These are phyloP conservation scores for Saccharomycopsis fibuligera DNA, from an alignment of 805 yeast genomes.

Conservation along the genomic window DNA sequence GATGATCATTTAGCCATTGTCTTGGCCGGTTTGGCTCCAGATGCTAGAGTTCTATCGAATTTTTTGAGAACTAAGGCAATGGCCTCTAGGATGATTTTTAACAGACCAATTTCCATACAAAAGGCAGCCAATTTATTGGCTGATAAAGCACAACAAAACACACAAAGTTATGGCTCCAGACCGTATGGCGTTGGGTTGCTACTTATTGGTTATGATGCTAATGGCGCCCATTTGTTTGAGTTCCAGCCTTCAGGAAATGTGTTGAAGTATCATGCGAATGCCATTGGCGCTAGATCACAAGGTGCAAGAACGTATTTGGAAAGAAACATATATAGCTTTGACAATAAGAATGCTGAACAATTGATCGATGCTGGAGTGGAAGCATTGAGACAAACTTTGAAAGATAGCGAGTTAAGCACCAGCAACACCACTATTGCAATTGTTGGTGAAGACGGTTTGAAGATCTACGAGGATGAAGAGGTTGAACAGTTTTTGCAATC, in stretches of 20 bases:
- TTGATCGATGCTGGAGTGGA: slow-evolving; percentile 80
- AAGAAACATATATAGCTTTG: slow-evolving; percentile 67
- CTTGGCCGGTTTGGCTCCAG: slow-evolving; percentile 96
- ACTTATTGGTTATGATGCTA: slow-evolving; percentile 84
- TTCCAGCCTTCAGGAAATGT: slow-evolving; percentile 95
- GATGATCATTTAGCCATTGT: slow-evolving; percentile 95
- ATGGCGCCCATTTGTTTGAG: slow-evolving; percentile 91
- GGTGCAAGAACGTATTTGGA: slow-evolving; percentile 96
- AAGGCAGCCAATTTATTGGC: slow-evolving; percentile 83
- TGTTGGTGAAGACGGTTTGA: slow-evolving; percentile 81
- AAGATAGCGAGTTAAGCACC: slow-evolving; percentile 82
- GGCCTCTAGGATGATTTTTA: slow-evolving; percentile 76
- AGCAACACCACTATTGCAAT: slow-evolving; percentile 87
- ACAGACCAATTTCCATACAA: slow-evolving; percentile 76
- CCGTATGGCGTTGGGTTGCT: slow-evolving; percentile 97
- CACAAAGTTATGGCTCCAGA: slow-evolving; percentile 92
- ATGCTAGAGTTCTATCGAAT: slow-evolving; percentile 89
- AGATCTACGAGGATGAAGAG: slow-evolving; percentile 77
- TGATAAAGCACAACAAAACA: slow-evolving; percentile 94
- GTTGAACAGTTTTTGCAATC: slow-evolving; percentile 38
- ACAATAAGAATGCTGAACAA: slow-evolving; percentile 56
- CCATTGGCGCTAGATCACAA: slow-evolving; percentile 98
- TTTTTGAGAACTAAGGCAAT: slow-evolving; percentile 87
- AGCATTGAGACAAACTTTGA: slow-evolving; percentile 90
- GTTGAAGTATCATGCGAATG: slow-evolving; percentile 85